These are phyloP conservation scores for Tubosaeta sp. DNA, from an alignment of 768 basidiomycete genomes.

Conservation along the genomic window DNA sequence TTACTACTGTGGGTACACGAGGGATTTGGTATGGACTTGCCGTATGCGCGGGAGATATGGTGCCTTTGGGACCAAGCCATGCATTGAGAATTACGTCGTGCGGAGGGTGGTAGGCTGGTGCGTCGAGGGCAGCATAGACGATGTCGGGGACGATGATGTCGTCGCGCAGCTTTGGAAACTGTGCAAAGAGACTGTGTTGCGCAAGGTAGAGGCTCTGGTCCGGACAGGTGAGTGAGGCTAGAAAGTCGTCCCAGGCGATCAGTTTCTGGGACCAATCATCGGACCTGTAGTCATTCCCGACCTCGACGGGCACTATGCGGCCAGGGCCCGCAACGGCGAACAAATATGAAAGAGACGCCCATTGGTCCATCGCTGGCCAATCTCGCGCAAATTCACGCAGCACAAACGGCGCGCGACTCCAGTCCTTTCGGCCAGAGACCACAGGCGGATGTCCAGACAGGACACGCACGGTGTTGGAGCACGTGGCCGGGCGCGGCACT, in stretches of 20 bases:
- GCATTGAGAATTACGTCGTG: slow-evolving; percentile 64
- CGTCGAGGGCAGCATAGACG: slow-evolving; percentile 59
- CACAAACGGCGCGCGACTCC: slow-evolving; percentile 63
- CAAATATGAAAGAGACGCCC: slow-evolving; percentile 71
- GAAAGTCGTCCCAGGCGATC: slow-evolving; percentile 74
- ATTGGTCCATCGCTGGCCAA: slow-evolving; percentile 81
- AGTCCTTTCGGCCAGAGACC: slow-evolving; percentile 43
- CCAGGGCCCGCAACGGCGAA: slow-evolving; percentile 68
- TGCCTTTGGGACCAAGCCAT: slow-evolving; percentile 80
- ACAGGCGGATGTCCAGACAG: slow-evolving; percentile 54
- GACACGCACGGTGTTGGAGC: slow-evolving; percentile 34
- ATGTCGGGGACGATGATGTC: slow-evolving; percentile 90
- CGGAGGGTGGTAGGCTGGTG: slow-evolving; percentile 60
- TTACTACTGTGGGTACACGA: slow-evolving; percentile 7
- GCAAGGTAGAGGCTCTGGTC: slow-evolving; percentile 70
- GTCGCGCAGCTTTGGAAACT: slow-evolving; percentile 72
- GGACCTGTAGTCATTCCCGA: slow-evolving; percentile 78
- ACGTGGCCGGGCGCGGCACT: slow-evolving; percentile 3
- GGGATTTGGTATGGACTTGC: slow-evolving; percentile 38
- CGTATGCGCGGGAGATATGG: slow-evolving; percentile 87
- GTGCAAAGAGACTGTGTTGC: slow-evolving; percentile 80
- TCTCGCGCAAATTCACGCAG: slow-evolving; percentile 54
- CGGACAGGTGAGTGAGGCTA: slow-evolving; percentile 40
- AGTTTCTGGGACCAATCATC: slow-evolving; percentile 80
- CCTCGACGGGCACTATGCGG: slow-evolving; percentile 84